Percentiles rank a stretch among this genome's conserved stretches.
phyloP scores from a whole-genome alignment of 352 stramenopile species.

The Blastocystis sp. region DNA sequence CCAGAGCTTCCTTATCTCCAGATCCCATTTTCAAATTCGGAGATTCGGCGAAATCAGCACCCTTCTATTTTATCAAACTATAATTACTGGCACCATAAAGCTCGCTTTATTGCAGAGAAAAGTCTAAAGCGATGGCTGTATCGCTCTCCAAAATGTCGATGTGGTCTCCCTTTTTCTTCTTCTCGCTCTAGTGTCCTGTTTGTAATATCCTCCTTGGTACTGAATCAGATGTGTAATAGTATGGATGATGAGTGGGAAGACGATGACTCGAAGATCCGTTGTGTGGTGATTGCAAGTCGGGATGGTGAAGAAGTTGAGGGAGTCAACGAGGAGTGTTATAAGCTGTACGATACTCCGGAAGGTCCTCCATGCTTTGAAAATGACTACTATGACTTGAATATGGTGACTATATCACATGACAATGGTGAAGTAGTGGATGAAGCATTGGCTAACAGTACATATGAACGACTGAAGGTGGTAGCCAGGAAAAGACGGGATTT shows the following conservation, averaged over 20 bases:
- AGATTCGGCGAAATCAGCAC: neutral
- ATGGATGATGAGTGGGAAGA: conserved; percentile 25
- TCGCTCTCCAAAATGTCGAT: conserved; percentile 4
- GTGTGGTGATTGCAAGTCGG: neutral
- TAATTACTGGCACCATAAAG: conserved; percentile 58
- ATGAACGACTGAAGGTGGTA: conserved; percentile 52
- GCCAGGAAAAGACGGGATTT: conserved; percentile 26
- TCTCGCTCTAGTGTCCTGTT: neutral
- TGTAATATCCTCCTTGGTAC: neutral
- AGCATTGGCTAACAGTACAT: neutral
- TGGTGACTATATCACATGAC: neutral
- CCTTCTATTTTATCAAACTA: conserved; percentile 21
- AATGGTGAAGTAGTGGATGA: conserved; percentile 17
- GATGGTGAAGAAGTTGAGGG: neutral
- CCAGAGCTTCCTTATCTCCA: conserved; percentile 50
- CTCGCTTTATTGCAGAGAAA: neutral
- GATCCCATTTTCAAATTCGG: conserved; percentile 9
- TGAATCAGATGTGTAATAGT: conserved; percentile 17
- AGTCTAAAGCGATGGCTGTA: conserved; percentile 32
- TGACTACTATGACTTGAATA: conserved; percentile 51
- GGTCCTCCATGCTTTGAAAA: neutral
- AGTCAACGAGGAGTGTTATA: conserved; percentile 48
- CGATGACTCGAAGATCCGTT: neutral
- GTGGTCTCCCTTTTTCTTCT: neutral
- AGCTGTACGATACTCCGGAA: neutral